Conservation (phyloP, 2,329 filamentous ascomycete genomes). For the Clarireedia hainanense region DNA sequence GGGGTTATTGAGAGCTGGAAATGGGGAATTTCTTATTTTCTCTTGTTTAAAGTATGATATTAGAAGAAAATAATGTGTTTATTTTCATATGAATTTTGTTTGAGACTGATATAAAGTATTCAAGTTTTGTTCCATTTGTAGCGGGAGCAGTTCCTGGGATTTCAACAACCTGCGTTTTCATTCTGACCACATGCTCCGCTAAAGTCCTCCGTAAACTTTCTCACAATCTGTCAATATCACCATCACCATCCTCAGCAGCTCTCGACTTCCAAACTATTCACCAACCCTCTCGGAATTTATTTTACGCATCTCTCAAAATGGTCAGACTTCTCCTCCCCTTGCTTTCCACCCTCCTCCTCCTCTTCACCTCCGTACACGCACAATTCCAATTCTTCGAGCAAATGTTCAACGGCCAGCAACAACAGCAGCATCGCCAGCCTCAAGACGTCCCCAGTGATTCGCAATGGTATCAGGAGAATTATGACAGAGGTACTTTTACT, state of each 20-base stretch:
- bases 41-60: too few relatives aligned
- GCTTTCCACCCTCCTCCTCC: constrained; percentile 44
- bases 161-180: neutral
- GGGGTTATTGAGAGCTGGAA: neutral
- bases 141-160: neutral
- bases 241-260: neutral
- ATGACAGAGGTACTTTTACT: constrained; percentile 51
- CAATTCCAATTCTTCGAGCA: constrained; percentile 99
- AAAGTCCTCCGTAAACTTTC: constrained; percentile 3
- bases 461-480: constrained; percentile 65
- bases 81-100: too few relatives aligned
- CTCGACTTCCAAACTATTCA: neutral
- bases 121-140: neutral
- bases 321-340: constrained; percentile 27
- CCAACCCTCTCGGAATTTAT: neutral
- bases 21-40: neutral
- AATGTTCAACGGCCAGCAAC: constrained; percentile 70
- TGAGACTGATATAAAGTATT: too few relatives aligned
- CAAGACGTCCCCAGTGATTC: constrained; percentile 84
- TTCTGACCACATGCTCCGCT: neutral
- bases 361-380: constrained; percentile 53
- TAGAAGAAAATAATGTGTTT: too few relatives aligned
- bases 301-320: constrained; percentile 14
- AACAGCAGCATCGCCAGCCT: constrained; percentile 41
- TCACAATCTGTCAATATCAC: constrained; percentile 8